These are phyloP conservation scores for Eremochloa ophiuroides DNA, from an alignment of 176 grass and related monocot genomes.

Conservation along the genomic window DNA sequence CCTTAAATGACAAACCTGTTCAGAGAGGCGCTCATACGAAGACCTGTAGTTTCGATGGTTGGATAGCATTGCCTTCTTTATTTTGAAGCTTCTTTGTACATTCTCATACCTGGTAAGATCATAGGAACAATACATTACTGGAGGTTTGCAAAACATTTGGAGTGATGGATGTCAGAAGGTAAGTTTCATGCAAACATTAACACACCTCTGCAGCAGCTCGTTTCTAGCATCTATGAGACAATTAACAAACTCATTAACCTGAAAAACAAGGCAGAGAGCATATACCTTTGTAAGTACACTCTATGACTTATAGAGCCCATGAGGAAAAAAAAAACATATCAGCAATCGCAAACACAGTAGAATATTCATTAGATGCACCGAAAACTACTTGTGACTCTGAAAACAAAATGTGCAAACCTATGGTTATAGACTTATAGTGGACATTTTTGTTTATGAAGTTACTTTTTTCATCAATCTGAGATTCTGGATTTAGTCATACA, in stretches of 20 bases:
- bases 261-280: conserved; percentile 27
- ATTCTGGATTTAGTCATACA: not conserved
- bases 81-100: conserved; percentile 76
- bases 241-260: conserved; percentile 73
- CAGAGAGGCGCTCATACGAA: conserved; percentile 69
- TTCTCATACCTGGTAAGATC: conserved; percentile 48
- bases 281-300: not conserved
- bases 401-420: not conserved
- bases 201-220: conserved; percentile 74
- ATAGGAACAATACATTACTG: not conserved
- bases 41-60: conserved; percentile 53
- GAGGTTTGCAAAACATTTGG: not conserved
- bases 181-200: conserved; percentile 27
- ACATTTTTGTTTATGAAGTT: conserved; percentile 2
- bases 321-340: not conserved
- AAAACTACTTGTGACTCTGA: not conserved
- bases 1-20: conserved; percentile 58
- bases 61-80: conserved; percentile 85
- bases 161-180: not conserved
- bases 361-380: not conserved
- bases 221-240: conserved; percentile 82
- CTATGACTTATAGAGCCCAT: not conserved
- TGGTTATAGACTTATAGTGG: not conserved
- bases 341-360: not conserved
- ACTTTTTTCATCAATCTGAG: not conserved